A percentile compares a stretch with the other conserved stretches of the same genome.
Evolutionary conservation across 2,329 filamentous ascomycete species (phyloP).

Genomic region (Venturia carpophila): DNA sequence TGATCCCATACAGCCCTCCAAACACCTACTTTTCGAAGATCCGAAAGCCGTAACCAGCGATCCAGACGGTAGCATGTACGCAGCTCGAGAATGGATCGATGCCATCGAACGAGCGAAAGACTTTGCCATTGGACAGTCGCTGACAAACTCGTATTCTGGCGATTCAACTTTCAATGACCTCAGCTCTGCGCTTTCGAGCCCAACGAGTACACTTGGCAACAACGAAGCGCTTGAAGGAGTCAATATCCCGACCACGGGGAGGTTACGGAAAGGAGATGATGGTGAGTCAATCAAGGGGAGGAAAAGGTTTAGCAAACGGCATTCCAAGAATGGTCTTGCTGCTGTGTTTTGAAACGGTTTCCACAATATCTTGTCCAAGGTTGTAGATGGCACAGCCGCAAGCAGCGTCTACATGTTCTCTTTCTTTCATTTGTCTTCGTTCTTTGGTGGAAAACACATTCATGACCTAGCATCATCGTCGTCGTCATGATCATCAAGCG

Average conservation of each 20-base stretch:
- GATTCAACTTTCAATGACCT: conserved; percentile 39
- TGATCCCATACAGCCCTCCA: conserved; percentile 38
- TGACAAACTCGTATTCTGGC: conserved; percentile 56
- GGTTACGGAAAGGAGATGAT: conserved; percentile 28
- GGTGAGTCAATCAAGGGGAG: conserved; percentile 49
- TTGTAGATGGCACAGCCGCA: background rate
- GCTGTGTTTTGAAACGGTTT: conserved; percentile 15
- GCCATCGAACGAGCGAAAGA: conserved; percentile 80
- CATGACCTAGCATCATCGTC: conserved; percentile 12
- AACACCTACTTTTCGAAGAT: conserved; percentile 91
- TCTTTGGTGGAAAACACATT: background rate
- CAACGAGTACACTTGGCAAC: conserved; percentile 63
- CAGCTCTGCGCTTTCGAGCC: conserved; percentile 59
- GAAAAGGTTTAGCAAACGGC: conserved; percentile 77
- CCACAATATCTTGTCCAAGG: background rate
- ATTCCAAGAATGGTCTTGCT: conserved; percentile 62
- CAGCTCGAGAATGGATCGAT: conserved; percentile 87
- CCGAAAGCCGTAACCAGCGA: conserved; percentile 63
- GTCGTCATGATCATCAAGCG: conserved; percentile 12
- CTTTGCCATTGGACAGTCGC: conserved; percentile 66
- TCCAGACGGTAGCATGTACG: conserved; percentile 56
- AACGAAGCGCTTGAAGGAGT: conserved; percentile 32
- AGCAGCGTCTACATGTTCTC: background rate
- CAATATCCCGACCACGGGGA: conserved; percentile 46
- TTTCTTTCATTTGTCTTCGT: conserved; percentile 10